Evolutionary conservation across 345 rosid genomes (phyloP).

Genomic region (Eucalyptus regnans): DNA sequence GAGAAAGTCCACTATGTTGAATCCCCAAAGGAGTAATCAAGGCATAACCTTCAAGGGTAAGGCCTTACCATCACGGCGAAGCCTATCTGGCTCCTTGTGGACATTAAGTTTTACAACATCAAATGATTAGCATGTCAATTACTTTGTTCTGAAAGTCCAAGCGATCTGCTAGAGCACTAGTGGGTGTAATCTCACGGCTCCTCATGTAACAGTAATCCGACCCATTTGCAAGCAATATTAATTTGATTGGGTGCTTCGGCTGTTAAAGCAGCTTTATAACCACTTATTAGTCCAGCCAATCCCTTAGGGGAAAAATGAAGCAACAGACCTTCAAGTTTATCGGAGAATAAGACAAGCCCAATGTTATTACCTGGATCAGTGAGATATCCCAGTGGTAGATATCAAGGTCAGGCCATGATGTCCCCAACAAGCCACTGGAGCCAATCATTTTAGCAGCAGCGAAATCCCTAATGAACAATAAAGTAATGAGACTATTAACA

Average conservation of each 20-base stretch:
- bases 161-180: neutral
- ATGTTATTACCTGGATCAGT: conserved; percentile 54
- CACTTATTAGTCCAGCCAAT: neutral
- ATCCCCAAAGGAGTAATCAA: neutral
- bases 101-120: neutral
- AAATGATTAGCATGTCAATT: neutral
- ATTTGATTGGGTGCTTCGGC: neutral
- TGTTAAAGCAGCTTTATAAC: neutral
- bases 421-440: conserved; percentile 47
- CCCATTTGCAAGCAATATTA: neutral
- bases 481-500: neutral
- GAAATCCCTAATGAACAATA: conserved; percentile 40
- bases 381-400: conserved; percentile 91
- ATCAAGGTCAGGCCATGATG: conserved; percentile 91
- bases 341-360: neutral
- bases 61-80: neutral
- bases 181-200: neutral
- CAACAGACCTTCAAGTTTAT: neutral
- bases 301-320: neutral
- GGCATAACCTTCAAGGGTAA: neutral
- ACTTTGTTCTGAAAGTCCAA: neutral
- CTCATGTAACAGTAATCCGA: neutral
- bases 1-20: neutral
- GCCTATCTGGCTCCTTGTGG: neutral
- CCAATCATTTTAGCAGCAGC: conserved; percentile 57